Conservation (phyloP, 495 filamentous ascomycete genomes). For the Darksidea phi region DNA sequence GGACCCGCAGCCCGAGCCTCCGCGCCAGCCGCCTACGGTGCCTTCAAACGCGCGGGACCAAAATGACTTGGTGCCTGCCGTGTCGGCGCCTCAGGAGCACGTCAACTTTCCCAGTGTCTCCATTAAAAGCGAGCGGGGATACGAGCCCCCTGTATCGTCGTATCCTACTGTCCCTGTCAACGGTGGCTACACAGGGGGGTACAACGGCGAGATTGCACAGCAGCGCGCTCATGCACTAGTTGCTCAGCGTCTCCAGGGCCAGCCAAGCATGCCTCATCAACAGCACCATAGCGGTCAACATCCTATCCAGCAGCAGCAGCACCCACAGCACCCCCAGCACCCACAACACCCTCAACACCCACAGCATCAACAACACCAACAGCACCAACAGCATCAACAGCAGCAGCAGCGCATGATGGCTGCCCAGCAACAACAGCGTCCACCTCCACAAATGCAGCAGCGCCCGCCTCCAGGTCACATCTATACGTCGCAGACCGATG, state of each 20-base stretch:
- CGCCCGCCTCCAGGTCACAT: constrained; percentile 39
- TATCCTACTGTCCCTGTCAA: constrained; percentile 31
- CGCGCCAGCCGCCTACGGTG: constrained; percentile 56
- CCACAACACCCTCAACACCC: too few species aligned
- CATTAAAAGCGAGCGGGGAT: constrained; percentile 76
- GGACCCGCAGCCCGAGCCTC: constrained; percentile 69
- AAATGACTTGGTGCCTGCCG: constrained; percentile 41
- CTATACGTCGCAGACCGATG: constrained; percentile 66
- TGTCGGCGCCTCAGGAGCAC: constrained; percentile 31
- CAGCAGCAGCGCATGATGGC: constrained; percentile 41
- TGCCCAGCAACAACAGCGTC: constrained; percentile 27
- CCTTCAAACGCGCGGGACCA: constrained; percentile 57
- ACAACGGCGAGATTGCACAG: constrained; percentile 55
- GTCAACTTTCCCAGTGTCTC: constrained; percentile 47
- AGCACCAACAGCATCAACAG: constrained; percentile 42
- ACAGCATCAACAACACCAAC: constrained; percentile 5
- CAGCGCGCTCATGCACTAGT: constrained; percentile 58
- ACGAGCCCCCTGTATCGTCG: constrained; percentile 40
- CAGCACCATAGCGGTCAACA: constrained; percentile 17
- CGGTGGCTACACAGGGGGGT: constrained; percentile 46
- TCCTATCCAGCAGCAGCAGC: constrained; percentile 10
- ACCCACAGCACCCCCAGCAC: constrained; percentile 14
- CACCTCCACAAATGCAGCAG: constrained; percentile 44
- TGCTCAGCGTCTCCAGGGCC: constrained; percentile 54
- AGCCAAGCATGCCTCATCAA: constrained; percentile 16